Evolutionary conservation across 1,139 yeast species (phyloP), one percentile per base, ranked within the genome.

Genomic region (Suhomyces maxii): DNA sequence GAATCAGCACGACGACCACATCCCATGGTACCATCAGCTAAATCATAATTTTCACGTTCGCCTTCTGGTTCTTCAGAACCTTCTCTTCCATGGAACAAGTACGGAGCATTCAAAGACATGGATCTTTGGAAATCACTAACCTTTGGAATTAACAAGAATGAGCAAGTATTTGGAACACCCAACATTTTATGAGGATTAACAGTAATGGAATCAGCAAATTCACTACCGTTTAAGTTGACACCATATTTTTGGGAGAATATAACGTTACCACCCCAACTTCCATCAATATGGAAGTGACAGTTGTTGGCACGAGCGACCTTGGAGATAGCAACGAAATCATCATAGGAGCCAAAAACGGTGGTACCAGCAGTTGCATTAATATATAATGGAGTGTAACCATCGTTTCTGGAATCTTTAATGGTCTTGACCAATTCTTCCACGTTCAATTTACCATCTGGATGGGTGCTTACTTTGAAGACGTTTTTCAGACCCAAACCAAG

Each of bases 1-100:
- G 95, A 80, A 63, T 89, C 96, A 0, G 95, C 83, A 45, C 96
- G 76, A 56, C 96, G 79, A 7, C 96, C 96, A 63, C 96, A 89
- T 7, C 95, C 96, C 95, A 89, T 85, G 7, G 96, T 89, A 8
- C 95, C 95, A 60, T 88, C 95, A 0, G 95, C 96, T 50, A 89
- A 75, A 56, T 89, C 96, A 59, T 73, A 86, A 61, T 83, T 82
- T 52, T 83, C 89, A 10, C 67, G 75, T 14, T 69, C 76, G 37
- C 67, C 73, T 38, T 65, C 72, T 9, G 70, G 74, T 25, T 41
- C 50, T 7, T 25, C 41, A 14, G 68, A 74, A 30, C 61, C 50
- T 34, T 74, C 74, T n/a, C 72, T 59, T 34, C 82, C 81, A 59
- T 89, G 96, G 76, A 88, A 89, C 40, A 89, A 69, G 59, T 89